These are phyloP conservation scores for Suillus hirtellus DNA, from an alignment of 768 basidiomycete species.

Conservation along the genomic window DNA sequence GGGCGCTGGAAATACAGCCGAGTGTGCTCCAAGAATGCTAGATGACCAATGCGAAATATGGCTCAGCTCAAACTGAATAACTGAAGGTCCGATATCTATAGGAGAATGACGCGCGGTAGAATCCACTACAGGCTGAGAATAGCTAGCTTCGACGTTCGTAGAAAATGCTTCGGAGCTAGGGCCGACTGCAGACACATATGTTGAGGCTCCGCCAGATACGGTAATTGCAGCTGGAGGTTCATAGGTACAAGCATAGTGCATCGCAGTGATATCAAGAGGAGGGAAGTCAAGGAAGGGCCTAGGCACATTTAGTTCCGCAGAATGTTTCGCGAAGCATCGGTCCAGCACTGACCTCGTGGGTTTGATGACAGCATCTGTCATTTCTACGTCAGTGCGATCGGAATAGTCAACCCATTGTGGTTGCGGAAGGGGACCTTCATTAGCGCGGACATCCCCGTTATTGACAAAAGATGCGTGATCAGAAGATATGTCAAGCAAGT, in stretches of 20 bases:
- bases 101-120: background rate
- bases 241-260: background rate
- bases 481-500: background rate
- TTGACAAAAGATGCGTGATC: background rate
- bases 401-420: background rate
- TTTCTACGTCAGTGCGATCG: background rate
- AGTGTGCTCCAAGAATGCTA: background rate
- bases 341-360: too few species aligned
- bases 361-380: background rate
- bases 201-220: background rate
- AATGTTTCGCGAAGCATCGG: background rate
- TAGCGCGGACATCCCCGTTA: background rate
- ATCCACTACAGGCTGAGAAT: constrained; percentile 1
- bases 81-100: background rate
- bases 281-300: background rate
- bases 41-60: background rate
- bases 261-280: background rate
- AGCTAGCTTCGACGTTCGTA: background rate
- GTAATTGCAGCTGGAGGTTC: background rate
- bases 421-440: background rate
- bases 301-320: too few species aligned
- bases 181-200: background rate
- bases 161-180: background rate
- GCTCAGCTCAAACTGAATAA: background rate
- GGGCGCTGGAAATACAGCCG: background rate